Evolutionary conservation across 306 rosid genomes (phyloP), one percentile per base, ranked within the genome.

Genomic region (Trifolium repens): DNA sequence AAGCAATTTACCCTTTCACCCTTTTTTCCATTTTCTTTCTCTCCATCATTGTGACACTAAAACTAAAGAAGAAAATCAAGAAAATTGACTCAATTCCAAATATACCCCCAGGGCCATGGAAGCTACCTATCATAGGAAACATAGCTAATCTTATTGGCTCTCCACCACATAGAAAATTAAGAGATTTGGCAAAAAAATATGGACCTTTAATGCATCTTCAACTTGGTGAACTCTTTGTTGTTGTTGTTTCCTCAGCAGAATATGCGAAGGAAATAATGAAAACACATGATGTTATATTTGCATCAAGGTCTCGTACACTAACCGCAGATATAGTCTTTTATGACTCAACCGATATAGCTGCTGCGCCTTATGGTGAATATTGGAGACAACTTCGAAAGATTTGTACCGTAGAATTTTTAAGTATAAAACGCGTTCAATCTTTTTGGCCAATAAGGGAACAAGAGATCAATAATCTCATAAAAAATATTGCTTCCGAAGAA

Each of bases 191-290:
- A 43, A 53, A 55, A 17, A 64, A 30, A 63, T 76, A 86, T 65
- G 90, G 83, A 16, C 87, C 86, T 5, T 24, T 86, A 19, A 86
- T 81, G 83, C 73, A 86, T 34, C 70, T 81, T 8, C 69, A 53
- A 70, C 87, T 87, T 8, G 91, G 87, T 5, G 88, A 87, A 60
- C 75, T 80, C 0, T 72, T 63, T 3, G 2, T 60, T 49, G 2
- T 82, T 0, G 65, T 84, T 14, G 81, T 81, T 66, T 87, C 90
- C 1, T 84, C 88, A 11, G 40, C 88, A 47, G 79, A 79, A 57
- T 32, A 30, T 35, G 87, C 86, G 9, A 69, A 11, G 47, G 87
- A 81, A 74, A 71, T 84, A 8, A 73, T 87, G 82, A 86, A 79
- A 72, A 84, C 80, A 12, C 80, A 86, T 37, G 86, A 84, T 44